A percentile compares a stretch with the other conserved stretches of the same genome.
These are phyloP conservation scores for Candida hungchunana DNA, from an alignment of 805 yeast genomes.

Conservation along the genomic window DNA sequence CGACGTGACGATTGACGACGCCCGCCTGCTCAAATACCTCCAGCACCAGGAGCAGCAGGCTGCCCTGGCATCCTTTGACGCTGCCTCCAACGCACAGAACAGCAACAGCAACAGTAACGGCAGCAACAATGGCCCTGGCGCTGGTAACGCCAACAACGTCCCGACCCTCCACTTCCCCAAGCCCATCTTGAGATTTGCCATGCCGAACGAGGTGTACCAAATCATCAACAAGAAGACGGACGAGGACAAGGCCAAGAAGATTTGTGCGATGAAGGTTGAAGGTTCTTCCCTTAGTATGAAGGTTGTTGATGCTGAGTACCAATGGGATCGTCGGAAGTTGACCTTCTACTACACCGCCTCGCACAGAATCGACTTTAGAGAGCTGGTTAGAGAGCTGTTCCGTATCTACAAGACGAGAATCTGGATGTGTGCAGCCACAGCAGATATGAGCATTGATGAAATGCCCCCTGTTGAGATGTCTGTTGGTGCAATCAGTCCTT, in stretches of 20 bases:
- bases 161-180: conserved; percentile 49
- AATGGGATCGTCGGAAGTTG: conserved; percentile 73
- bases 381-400: conserved; percentile 67
- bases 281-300: conserved; percentile 35
- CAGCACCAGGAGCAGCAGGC: conserved; percentile 70
- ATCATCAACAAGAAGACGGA: conserved; percentile 61
- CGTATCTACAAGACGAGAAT: conserved; percentile 74
- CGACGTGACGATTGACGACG: conserved; percentile 56
- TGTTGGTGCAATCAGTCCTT: conserved; percentile 1
- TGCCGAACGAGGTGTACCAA: conserved; percentile 64
- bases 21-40: conserved; percentile 66
- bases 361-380: conserved; percentile 72
- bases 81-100: conserved; percentile 1
- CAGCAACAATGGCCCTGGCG: conserved; percentile 1
- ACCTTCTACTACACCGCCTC: conserved; percentile 66
- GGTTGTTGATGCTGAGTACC: conserved; percentile 75
- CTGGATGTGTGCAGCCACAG: conserved; percentile 73
- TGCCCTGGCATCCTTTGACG: conserved; percentile 33
- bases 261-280: conserved; percentile 25
- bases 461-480: background rate
- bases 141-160: conserved; percentile 6
- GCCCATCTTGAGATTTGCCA: conserved; percentile 72
- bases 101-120: background rate
- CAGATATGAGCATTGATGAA: conserved; percentile 5
- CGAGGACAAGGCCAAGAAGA: conserved; percentile 55